Base-by-base conservation (phyloP, 306 rosid species). In the Castanopsis chinensis region DNA sequence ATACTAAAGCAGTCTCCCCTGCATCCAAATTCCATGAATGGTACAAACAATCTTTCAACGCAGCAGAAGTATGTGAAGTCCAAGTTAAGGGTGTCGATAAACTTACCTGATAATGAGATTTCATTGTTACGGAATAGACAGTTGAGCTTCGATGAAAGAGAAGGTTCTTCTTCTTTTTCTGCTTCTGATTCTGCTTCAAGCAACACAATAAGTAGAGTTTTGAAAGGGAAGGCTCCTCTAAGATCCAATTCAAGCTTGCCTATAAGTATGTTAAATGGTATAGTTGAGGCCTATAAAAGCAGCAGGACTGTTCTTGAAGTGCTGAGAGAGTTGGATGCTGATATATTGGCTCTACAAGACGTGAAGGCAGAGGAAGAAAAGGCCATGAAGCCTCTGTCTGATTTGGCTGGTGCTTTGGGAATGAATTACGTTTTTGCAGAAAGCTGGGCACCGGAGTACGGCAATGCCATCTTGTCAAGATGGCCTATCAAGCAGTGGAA, bases 381-480 rank as follows among this genome's bases (percentile, higher is more conserved):
- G 75, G 97, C 80, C 8, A 95, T 95, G 99, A 95, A 86, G 69
- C 99, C 97, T 9, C 83, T 95, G 75, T 92, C 99, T 0, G 98
- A 95, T 77, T 92, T 95, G 81, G 99, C 99, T 3, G 65, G 74
- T 9, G 90, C 95, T 14, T 74, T 95, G 70, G 97, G 99, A 0
- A 92, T 95, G 99, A 81, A 84, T 23, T 95, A 86, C 67, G 98
- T 91, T 1, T 95, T 95, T 64, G 99, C 99, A 0, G 99, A 95
- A 77, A 95, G 99, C 76, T 95, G 99, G 99, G 99, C 99, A 27
- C 99, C 99, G 20, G 90, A 95, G 79, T 95, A 88, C 73, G 99
- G 99, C 73, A 95, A 91, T 69, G 98, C 99, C 54, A 88, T 95
- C 37, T 80, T 95, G 83, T 95, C 99, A 0, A 90, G 87, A 72